Evolutionary conservation across 2,329 filamentous ascomycete genomes (phyloP).

Genomic region (Teratosphaeria epicoccoides): DNA sequence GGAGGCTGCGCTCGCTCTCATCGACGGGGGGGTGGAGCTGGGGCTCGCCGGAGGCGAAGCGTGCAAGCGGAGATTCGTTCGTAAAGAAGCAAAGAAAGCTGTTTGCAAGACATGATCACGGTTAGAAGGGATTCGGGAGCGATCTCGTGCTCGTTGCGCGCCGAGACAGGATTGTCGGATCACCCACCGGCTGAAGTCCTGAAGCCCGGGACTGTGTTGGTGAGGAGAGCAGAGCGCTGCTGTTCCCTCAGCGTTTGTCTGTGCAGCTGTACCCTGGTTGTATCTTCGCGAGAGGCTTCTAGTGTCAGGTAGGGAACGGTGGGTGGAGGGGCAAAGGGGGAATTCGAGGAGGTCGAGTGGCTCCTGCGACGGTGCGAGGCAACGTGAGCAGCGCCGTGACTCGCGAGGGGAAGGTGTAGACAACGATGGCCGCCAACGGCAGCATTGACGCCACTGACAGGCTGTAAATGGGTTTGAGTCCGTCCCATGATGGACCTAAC

Average conservation of each 20-base stretch:
- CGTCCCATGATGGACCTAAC: conserved; percentile 3
- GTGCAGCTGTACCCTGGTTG: conserved; percentile 22
- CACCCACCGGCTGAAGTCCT: conserved; percentile 27
- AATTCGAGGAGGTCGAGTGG: conserved; percentile 2
- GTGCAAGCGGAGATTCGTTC: conserved; percentile 63
- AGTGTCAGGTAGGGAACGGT: conserved; percentile 9
- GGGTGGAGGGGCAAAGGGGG: neutral
- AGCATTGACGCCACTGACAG: neutral
- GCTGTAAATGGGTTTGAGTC: conserved; percentile 1
- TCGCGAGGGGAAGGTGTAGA: conserved; percentile 14
- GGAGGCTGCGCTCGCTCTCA: conserved; percentile 35
- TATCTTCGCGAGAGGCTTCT: conserved; percentile 16
- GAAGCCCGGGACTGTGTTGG: conserved; percentile 24
- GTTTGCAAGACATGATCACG: conserved; percentile 8
- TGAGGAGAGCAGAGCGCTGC: conserved; percentile 15
- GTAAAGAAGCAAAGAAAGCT: conserved; percentile 77
- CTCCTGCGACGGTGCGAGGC: conserved; percentile 1
- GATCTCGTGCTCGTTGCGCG: neutral
- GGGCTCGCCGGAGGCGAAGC: conserved; percentile 50
- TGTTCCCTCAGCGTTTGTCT: conserved; percentile 19
- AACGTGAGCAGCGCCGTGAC: conserved; percentile 4
- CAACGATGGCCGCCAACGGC: conserved; percentile 8
- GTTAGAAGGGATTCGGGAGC: neutral
- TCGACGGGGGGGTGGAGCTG: conserved; percentile 53
- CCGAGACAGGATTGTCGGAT: neutral